Evolutionary conservation across 192 early-diverging fungal genomes (phyloP).

Genomic region (Geosiphon pyriformis): DNA sequence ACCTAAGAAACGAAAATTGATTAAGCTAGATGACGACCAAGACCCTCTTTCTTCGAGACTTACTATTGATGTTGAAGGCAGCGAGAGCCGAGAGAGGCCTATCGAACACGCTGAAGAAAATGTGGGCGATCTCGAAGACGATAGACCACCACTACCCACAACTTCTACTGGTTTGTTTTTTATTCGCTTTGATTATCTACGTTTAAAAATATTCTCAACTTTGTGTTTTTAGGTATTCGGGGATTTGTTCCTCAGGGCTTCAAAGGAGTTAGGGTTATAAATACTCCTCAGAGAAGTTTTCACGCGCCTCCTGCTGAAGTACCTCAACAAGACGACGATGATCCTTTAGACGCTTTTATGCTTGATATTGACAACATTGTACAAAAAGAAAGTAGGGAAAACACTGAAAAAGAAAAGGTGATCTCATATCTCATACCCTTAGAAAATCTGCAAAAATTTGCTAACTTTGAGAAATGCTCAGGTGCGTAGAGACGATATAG

Average conservation of each 20-base stretch:
- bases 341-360: slow-evolving; percentile 85
- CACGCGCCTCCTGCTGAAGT: neutral
- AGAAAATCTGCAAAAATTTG: neutral
- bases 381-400: slow-evolving; percentile 34
- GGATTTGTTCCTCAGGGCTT: slow-evolving; percentile 28
- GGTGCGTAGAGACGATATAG: slow-evolving; percentile 57
- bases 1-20: slow-evolving; percentile 26
- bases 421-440: neutral
- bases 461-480: slow-evolving; percentile 7
- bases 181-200: neutral
- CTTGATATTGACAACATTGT: slow-evolving; percentile 57
- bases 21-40: slow-evolving; percentile 30
- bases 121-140: slow-evolving; percentile 31
- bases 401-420: slow-evolving; percentile 46
- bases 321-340: slow-evolving; percentile 44
- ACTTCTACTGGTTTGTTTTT: slow-evolving; percentile 20
- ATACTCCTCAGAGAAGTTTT: neutral
- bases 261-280: slow-evolving; percentile 3
- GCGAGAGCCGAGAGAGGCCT: neutral
- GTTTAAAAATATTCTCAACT: neutral
- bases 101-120: slow-evolving; percentile 30
- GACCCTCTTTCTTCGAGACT: slow-evolving; percentile 27
- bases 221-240: slow-evolving; percentile 30
- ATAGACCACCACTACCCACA: slow-evolving; percentile 15
- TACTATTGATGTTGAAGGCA: slow-evolving; percentile 27